Evolutionary conservation across 805 yeast genomes (phyloP).

Genomic region (Zygotorulaspora sp.): DNA sequence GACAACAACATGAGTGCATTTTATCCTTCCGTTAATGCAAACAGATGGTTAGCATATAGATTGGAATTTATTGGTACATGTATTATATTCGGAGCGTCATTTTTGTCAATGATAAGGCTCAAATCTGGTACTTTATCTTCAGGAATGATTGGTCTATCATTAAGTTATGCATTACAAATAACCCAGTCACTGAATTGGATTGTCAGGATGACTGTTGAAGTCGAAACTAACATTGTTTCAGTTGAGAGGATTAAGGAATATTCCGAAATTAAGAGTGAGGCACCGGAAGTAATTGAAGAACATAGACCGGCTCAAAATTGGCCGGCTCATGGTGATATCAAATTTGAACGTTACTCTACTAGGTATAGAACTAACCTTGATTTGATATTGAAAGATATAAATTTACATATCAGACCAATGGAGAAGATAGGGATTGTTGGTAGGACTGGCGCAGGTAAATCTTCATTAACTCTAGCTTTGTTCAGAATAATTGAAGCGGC

Average conservation of each 20-base stretch:
- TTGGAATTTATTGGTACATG: constrained; percentile 87
- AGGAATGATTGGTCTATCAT: constrained; percentile 90
- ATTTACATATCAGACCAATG: constrained; percentile 56
- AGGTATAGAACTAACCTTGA: constrained; percentile 80
- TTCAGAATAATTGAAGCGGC: constrained; percentile 81
- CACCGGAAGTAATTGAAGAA: constrained; percentile 61
- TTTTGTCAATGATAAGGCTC: constrained; percentile 68
- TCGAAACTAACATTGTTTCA: constrained; percentile 93
- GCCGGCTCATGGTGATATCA: constrained; percentile 69
- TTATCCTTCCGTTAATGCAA: constrained; percentile 87
- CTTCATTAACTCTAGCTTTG: constrained; percentile 76
- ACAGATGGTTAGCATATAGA: constrained; percentile 96
- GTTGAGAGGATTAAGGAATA: constrained; percentile 94
- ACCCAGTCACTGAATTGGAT: constrained; percentile 96
- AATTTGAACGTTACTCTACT: constrained; percentile 71
- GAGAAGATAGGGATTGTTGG: constrained; percentile 96
- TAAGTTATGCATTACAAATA: constrained; percentile 86
- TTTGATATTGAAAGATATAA: constrained; percentile 66
- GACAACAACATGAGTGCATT: constrained; percentile 88
- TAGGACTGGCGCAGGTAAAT: constrained; percentile 95
- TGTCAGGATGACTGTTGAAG: constrained; percentile 98
- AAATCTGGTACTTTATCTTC: constrained; percentile 69
- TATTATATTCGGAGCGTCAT: constrained; percentile 82
- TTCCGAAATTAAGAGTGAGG: constrained; percentile 75
- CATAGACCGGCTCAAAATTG: constrained; percentile 65